Evolutionary conservation across 176 grass and related monocot species (phyloP).

Genomic region (Paspalum notatum): DNA sequence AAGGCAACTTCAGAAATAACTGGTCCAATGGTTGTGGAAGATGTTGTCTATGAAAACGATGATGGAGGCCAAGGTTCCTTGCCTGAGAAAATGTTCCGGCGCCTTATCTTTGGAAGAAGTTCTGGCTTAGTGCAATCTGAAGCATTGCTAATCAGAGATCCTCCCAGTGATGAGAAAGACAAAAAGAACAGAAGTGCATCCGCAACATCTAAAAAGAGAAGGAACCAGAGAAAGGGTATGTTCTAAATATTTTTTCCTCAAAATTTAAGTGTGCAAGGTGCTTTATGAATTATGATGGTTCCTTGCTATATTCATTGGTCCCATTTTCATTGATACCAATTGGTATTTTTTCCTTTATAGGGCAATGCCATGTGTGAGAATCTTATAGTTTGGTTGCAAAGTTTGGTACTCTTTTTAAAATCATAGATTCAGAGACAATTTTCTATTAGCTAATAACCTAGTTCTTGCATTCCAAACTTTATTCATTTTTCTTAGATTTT

Average conservation of each 20-base stretch:
- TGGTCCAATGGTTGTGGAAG: slow-evolving; percentile 90
- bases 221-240: slow-evolving; percentile 58
- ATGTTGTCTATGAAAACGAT: slow-evolving; percentile 82
- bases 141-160: slow-evolving; percentile 66
- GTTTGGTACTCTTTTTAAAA: background rate
- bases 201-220: slow-evolving; percentile 64
- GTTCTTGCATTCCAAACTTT: slow-evolving; percentile 1
- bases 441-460: slow-evolving; percentile 23
- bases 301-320: slow-evolving; percentile 19
- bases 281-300: background rate
- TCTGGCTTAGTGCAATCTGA: slow-evolving; percentile 93
- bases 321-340: slow-evolving; percentile 14
- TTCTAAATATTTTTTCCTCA: background rate
- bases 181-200: slow-evolving; percentile 49
- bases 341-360: background rate
- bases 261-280: slow-evolving; percentile 22
- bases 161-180: slow-evolving; percentile 32
- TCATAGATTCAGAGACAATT: slow-evolving; percentile 20
- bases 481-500: slow-evolving; percentile 15
- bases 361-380: background rate
- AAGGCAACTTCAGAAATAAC: slow-evolving; percentile 82
- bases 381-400: background rate
- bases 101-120: slow-evolving; percentile 92
- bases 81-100: slow-evolving; percentile 62
- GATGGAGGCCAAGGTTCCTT: slow-evolving; percentile 45